Percentiles rank a stretch among this genome's conserved stretches.
Evolutionary conservation across 345 rosid genomes (phyloP).

Genomic region (Citrus hindsii): DNA sequence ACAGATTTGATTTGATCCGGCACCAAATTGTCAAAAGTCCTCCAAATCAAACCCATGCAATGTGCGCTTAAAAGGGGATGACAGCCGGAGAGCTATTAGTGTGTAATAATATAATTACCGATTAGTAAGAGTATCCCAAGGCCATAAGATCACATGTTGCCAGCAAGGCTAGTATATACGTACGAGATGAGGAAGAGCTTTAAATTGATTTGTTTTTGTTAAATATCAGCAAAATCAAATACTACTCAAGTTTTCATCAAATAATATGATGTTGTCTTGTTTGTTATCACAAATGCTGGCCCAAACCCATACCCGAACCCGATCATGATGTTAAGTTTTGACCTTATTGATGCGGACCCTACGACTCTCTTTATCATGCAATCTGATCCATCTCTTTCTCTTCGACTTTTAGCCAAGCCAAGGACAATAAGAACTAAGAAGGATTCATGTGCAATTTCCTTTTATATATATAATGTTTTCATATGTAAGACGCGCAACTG

Average conservation of each 20-base stretch:
- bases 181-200: neutral
- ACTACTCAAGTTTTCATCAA: too few relatives aligned
- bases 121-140: neutral
- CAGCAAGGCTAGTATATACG: neutral
- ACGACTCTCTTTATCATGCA: neutral
- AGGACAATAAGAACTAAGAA: too few relatives aligned
- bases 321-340: too few relatives aligned
- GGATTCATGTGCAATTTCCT: neutral
- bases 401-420: neutral
- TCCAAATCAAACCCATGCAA: neutral
- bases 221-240: neutral
- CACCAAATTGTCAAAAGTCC: neutral
- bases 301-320: too few relatives aligned
- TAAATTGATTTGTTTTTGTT: neutral
- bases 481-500: too few relatives aligned
- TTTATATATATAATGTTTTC: too few relatives aligned
- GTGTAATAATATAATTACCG: too few relatives aligned
- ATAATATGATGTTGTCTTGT: too few relatives aligned
- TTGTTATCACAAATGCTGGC: too few relatives aligned
- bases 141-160: neutral
- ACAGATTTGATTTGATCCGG: neutral
- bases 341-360: neutral
- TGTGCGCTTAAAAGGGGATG: neutral
- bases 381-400: neutral
- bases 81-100: neutral